phyloP scores from a whole-genome alignment of 805 yeast species.

The Starmerella ratchasimensis region DNA sequence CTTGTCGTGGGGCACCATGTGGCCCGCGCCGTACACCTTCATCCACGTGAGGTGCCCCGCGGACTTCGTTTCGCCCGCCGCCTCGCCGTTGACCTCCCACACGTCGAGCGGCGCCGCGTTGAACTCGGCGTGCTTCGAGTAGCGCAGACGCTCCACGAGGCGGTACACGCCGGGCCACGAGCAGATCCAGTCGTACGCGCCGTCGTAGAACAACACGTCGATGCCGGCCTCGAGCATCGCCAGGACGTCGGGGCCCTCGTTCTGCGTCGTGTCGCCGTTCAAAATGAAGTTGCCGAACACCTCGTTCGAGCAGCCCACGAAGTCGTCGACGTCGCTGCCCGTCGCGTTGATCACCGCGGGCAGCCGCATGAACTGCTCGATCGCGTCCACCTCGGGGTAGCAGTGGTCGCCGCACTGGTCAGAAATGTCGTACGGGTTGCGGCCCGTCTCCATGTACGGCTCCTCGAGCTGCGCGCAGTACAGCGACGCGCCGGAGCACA shows the following conservation, averaged over 20 bases:
- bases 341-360: conserved; percentile 67
- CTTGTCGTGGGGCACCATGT: conserved; percentile 89
- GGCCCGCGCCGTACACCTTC: conserved; percentile 82
- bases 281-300: conserved; percentile 68
- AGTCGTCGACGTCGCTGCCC: conserved; percentile 79
- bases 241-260: conserved; percentile 60
- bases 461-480: conserved; percentile 68
- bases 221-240: conserved; percentile 55
- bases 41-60: conserved; percentile 62
- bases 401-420: conserved; percentile 60
- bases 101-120: conserved; percentile 27
- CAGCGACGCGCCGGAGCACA: conserved; percentile 81
- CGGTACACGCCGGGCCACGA: conserved; percentile 92
- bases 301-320: conserved; percentile 38
- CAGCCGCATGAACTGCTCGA: conserved; percentile 65
- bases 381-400: conserved; percentile 59
- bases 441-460: conserved; percentile 72
- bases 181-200: conserved; percentile 92
- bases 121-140: conserved; percentile 46
- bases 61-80: conserved; percentile 60
- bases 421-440: conserved; percentile 85
- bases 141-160: conserved; percentile 62
- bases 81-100: conserved; percentile 33
- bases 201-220: conserved; percentile 84
- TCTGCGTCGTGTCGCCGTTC: conserved; percentile 87